Evolutionary conservation across 2,329 filamentous ascomycete genomes (phyloP).

Genomic region (Talaromyces amestolkiae): DNA sequence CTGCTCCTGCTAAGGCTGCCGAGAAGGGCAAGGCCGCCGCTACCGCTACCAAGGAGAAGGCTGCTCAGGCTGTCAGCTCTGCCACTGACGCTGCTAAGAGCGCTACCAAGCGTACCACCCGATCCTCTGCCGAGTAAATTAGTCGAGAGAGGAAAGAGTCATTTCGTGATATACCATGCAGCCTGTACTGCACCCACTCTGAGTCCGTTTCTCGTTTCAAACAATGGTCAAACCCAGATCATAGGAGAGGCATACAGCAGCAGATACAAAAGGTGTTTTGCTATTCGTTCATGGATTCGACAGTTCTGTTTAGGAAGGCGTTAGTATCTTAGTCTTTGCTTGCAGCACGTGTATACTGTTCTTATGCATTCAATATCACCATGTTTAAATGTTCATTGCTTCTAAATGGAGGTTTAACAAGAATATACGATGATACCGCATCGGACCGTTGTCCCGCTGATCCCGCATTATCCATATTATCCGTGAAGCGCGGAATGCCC

Average conservation of each 20-base stretch:
- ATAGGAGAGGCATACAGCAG: not conserved
- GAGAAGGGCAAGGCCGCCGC: conserved; percentile 76
- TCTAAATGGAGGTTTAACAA: no score
- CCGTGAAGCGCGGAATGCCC: not conserved
- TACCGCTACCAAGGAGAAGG: conserved; percentile 59
- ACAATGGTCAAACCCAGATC: not conserved
- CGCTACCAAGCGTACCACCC: conserved; percentile 60
- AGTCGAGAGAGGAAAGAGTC: not conserved
- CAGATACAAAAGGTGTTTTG: not conserved
- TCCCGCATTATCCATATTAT: not conserved
- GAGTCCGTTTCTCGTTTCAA: not conserved
- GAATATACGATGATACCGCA: not conserved
- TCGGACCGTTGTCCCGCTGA: not conserved
- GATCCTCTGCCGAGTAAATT: conserved; percentile 40
- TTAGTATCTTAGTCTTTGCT: conserved; percentile 2
- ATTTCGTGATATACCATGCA: not conserved
- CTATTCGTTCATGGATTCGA: not conserved
- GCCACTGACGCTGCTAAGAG: conserved; percentile 75
- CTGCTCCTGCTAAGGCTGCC: conserved; percentile 59
- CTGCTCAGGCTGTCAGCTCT: conserved; percentile 60
- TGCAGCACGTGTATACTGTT: not conserved
- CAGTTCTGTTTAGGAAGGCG: conserved; percentile 2
- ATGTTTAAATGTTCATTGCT: not conserved
- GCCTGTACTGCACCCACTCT: not conserved
- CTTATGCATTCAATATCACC: not conserved